Evolutionary conservation across 2,329 filamentous ascomycete species (phyloP).

Genomic region (Cordyceps cicadae): DNA sequence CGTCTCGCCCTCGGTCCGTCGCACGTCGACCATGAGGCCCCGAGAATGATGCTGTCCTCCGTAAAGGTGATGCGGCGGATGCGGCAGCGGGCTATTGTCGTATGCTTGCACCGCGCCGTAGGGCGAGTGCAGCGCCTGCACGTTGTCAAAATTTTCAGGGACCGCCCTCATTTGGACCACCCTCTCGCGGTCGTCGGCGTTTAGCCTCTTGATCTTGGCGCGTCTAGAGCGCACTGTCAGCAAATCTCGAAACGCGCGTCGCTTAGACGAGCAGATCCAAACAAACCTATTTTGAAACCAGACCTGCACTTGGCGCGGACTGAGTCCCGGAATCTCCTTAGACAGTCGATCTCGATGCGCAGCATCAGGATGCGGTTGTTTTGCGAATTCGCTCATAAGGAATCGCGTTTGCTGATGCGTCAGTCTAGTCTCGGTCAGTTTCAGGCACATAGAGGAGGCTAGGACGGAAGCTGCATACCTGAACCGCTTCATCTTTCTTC

Average conservation of each 20-base stretch:
- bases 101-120: slow-evolving; percentile 54
- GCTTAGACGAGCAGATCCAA: background rate
- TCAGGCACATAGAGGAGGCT: background rate
- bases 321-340: slow-evolving; percentile 82
- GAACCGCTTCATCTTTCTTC: slow-evolving; percentile 70
- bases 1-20: slow-evolving; percentile 50
- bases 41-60: slow-evolving; percentile 52
- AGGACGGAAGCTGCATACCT: slow-evolving; percentile 39
- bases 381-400: slow-evolving; percentile 92
- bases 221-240: slow-evolving; percentile 36
- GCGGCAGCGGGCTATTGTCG: slow-evolving; percentile 37
- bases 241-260: background rate
- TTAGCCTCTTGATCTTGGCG: slow-evolving; percentile 64
- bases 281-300: slow-evolving; percentile 96
- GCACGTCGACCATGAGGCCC: slow-evolving; percentile 60
- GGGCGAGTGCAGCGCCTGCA: slow-evolving; percentile 59
- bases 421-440: slow-evolving; percentile 45
- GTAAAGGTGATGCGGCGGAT: slow-evolving; percentile 31
- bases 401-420: slow-evolving; percentile 97
- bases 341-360: slow-evolving; percentile 81
- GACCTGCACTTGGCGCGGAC: slow-evolving; percentile 87
- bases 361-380: slow-evolving; percentile 88
- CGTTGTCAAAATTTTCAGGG: slow-evolving; percentile 62
- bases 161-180: slow-evolving; percentile 67
- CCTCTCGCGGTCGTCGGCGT: slow-evolving; percentile 59